Evolutionary conservation across 2,329 filamentous ascomycete species (phyloP).

Genomic region (Eurotiales sp.): DNA sequence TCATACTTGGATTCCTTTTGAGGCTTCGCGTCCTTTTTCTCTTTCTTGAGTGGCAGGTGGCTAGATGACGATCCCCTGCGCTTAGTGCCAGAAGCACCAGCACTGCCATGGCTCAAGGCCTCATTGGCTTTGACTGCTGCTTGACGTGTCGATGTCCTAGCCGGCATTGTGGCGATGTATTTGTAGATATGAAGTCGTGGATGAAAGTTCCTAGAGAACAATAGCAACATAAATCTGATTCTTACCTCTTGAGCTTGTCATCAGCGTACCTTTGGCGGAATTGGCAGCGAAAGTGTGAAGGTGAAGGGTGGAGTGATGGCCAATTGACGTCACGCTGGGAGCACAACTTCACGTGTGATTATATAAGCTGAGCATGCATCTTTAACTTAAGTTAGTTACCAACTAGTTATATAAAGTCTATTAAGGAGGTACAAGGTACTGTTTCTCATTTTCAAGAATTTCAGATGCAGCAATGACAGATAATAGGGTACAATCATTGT

Average conservation of each 20-base stretch:
- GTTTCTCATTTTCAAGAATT: no score
- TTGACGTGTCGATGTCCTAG: constrained; percentile 39
- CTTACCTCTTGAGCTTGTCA: background rate
- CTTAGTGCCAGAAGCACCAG: constrained; percentile 35
- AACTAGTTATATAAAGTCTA: no score
- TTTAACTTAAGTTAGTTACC: no score
- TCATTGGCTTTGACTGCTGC: constrained; percentile 43
- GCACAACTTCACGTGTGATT: background rate
- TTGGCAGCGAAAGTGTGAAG: background rate
- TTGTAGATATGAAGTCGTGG: constrained; percentile 1
- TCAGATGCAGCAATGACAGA: no score
- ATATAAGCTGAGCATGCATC: background rate
- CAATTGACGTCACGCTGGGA: constrained; percentile 32
- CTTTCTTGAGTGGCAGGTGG: constrained; percentile 33
- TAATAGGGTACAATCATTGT: no score
- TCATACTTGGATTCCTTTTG: constrained; percentile 11
- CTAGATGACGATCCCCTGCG: constrained; percentile 34
- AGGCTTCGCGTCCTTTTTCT: constrained; percentile 28
- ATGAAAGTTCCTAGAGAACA: constrained; percentile 5
- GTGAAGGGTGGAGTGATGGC: constrained; percentile 18
- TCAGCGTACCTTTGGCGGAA: constrained; percentile 7
- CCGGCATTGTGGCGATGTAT: constrained; percentile 18
- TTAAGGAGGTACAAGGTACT: no score
- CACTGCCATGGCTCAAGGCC: constrained; percentile 33
- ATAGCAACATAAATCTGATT: constrained; percentile 7